phyloP scores from a whole-genome alignment of 108 stramenopile genomes.

The Seminavis robusta region DNA sequence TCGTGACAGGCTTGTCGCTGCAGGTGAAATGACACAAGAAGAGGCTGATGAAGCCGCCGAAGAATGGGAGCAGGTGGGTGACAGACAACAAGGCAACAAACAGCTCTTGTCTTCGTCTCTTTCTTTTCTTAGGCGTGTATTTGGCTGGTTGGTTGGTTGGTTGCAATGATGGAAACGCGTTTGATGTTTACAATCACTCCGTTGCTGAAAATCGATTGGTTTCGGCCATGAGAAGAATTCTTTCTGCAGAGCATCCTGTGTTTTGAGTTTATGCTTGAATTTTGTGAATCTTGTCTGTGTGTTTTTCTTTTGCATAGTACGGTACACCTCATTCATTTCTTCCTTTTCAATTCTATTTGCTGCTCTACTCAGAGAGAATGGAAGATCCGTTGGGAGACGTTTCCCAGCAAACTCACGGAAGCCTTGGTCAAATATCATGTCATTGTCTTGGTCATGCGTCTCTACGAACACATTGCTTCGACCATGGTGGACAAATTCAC shows the following conservation, averaged over 20 bases:
- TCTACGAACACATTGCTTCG: constrained; percentile 38
- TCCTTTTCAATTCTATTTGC: background rate
- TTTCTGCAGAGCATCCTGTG: background rate
- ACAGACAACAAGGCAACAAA: background rate
- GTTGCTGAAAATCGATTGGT: constrained; percentile 44
- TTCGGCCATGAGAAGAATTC: background rate
- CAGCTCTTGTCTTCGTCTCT: background rate
- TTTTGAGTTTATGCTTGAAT: background rate
- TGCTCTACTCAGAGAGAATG: constrained; percentile 42
- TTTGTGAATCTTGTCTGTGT: background rate
- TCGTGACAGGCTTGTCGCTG: constrained; percentile 31
- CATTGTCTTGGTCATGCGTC: constrained; percentile 37
- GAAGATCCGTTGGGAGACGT: constrained; percentile 41
- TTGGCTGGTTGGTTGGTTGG: background rate
- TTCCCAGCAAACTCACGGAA: constrained; percentile 26
- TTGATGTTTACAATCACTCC: no score
- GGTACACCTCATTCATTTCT: no score
- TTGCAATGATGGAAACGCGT: constrained; percentile 38
- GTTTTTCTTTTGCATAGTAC: constrained; percentile 1
- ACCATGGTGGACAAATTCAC: constrained; percentile 6
- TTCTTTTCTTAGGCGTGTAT: background rate
- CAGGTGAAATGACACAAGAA: constrained; percentile 42
- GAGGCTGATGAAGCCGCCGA: constrained; percentile 46
- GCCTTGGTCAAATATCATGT: constrained; percentile 54
- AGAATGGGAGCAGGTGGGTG: constrained; percentile 57